Evolutionary conservation across 2,329 filamentous ascomycete species (phyloP).

Genomic region (Paraphoma sp.): DNA sequence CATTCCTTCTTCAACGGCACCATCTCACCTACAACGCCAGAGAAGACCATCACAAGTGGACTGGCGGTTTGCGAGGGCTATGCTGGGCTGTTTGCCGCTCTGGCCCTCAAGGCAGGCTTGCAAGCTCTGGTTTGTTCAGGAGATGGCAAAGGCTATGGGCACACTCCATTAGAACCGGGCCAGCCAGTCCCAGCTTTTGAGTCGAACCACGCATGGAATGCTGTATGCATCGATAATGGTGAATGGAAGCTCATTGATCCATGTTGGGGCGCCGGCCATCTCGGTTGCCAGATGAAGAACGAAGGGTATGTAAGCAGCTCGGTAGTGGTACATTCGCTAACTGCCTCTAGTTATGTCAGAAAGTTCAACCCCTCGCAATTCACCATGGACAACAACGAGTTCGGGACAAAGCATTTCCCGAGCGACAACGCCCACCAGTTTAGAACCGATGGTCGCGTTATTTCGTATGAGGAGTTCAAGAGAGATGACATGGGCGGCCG

Average conservation of each 20-base stretch:
- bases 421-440: constrained; percentile 72
- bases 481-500: constrained; percentile 60
- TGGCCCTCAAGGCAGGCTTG: constrained; percentile 80
- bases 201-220: constrained; percentile 87
- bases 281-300: constrained; percentile 48
- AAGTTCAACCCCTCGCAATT: constrained; percentile 67
- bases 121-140: constrained; percentile 77
- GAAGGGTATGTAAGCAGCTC: constrained; percentile 58
- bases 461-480: constrained; percentile 84
- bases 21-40: constrained; percentile 71
- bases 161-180: constrained; percentile 67
- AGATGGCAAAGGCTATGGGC: constrained; percentile 86
- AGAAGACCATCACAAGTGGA: constrained; percentile 76
- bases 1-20: constrained; percentile 77
- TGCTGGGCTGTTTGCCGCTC: constrained; percentile 78
- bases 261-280: constrained; percentile 88
- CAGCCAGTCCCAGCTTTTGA: constrained; percentile 69
- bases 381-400: constrained; percentile 74
- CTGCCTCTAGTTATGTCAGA: constrained; percentile 62
- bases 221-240: constrained; percentile 82
- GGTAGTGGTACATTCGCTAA: constrained; percentile 13
- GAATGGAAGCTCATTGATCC: constrained; percentile 91
- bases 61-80: constrained; percentile 93
- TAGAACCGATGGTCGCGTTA: constrained; percentile 71
- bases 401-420: constrained; percentile 83